Evolutionary conservation across 2,329 filamentous ascomycete genomes (phyloP).

Genomic region (Phyllosticta paracitricarpa): DNA sequence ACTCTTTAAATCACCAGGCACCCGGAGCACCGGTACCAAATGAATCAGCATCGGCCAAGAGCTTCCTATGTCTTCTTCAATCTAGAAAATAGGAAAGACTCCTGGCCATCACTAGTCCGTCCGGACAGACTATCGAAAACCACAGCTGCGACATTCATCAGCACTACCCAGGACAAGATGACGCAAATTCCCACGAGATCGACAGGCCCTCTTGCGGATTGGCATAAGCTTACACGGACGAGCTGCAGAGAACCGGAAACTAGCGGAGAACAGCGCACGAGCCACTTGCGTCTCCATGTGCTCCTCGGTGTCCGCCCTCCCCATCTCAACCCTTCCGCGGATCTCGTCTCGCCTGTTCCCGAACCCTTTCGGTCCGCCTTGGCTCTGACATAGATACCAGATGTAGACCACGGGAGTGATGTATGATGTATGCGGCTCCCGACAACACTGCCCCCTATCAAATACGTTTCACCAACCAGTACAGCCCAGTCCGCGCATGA

Average conservation of each 20-base stretch:
- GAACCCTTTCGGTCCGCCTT: not conserved
- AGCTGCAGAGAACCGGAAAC: not conserved
- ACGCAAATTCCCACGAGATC: not conserved
- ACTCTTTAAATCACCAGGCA: too few species aligned
- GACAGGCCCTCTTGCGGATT: not conserved
- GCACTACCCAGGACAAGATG: not conserved
- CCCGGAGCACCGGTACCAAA: too few species aligned
- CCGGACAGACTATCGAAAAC: not conserved
- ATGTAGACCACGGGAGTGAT: not conserved
- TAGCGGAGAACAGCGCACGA: not conserved
- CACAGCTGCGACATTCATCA: not conserved
- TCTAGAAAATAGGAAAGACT: not conserved
- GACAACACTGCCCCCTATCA: not conserved
- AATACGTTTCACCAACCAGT: not conserved
- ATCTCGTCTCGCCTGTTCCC: not conserved
- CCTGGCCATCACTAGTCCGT: not conserved
- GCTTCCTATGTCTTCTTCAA: too few species aligned
- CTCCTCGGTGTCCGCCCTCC: not conserved
- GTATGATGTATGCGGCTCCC: not conserved
- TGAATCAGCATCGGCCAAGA: too few species aligned
- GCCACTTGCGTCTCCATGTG: not conserved
- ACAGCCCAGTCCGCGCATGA: not conserved
- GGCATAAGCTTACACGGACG: not conserved
- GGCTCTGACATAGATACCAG: not conserved
- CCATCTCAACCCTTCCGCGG: not conserved